Evolutionary conservation across 2,329 filamentous ascomycete genomes (phyloP).

Genomic region (Phialophora verrucosa): DNA sequence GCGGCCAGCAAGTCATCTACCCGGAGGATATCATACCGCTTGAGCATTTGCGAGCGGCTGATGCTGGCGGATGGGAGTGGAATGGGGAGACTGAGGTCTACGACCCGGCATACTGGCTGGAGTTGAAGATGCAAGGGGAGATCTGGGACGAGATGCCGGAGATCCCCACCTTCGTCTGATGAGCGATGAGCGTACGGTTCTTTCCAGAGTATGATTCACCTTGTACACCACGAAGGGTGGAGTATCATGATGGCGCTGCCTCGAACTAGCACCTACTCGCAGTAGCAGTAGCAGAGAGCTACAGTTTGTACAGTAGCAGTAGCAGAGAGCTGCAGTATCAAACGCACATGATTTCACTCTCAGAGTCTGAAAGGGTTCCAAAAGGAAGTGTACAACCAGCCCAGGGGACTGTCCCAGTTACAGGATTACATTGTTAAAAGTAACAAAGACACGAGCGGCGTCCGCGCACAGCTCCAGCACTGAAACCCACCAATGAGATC

Average conservation of each 20-base stretch:
- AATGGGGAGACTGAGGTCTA: neutral
- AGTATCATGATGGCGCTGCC: neutral
- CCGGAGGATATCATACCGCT: slow-evolving; percentile 29
- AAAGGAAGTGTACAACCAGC: neutral
- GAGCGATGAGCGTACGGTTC: no score
- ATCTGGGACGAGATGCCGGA: slow-evolving; percentile 22
- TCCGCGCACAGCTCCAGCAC: neutral
- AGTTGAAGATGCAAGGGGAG: slow-evolving; percentile 17
- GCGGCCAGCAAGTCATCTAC: slow-evolving; percentile 22
- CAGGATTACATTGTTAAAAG: neutral
- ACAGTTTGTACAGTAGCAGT: no score
- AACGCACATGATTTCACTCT: neutral
- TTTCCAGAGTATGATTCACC: neutral
- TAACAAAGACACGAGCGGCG: neutral
- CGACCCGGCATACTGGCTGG: slow-evolving; percentile 26
- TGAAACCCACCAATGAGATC: slow-evolving; percentile 12
- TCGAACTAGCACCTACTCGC: neutral
- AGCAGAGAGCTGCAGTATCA: neutral
- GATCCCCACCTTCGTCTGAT: neutral
- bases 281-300: neutral
- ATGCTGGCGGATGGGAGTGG: neutral
- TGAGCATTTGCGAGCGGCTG: neutral
- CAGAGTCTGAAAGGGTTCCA: neutral
- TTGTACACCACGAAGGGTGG: neutral
- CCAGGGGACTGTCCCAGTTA: neutral